Evolutionary conservation across 208 protist genomes (phyloP), one percentile per base, ranked within the genome.

Genomic region (Acanthamoeba triangularis): DNA sequence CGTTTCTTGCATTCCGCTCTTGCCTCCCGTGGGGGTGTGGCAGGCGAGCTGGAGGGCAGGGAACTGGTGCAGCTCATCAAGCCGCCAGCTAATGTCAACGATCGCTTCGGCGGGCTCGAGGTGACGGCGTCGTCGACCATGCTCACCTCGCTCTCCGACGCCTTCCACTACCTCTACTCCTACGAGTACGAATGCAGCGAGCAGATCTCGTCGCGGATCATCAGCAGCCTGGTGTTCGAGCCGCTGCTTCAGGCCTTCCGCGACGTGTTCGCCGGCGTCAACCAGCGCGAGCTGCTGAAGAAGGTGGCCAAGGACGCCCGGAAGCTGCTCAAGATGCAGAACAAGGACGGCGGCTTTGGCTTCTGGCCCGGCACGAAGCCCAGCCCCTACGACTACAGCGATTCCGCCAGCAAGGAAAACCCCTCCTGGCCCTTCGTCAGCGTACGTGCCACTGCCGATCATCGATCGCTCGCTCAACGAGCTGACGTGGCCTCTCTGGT

Each of bases 151-250:
- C 54, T 96, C 8, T 44, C 90, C 33, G 95, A 96, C 41, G 63
- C 95, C 30, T 85, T 96, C 76, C 25, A 85, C 59, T 96, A 96
- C 59, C 74, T 96, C 37, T 23, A 52, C 28, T 35, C 44, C 41
- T 96, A 96, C 56, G 35, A 33, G 54, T 96, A 80, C 78, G 88
- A 87, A 11, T 96, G 90, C 59, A 93, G 63, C 18, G 23, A 96
- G 18, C 59, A 84, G 67, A 78, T 56, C 25, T 59, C 25, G 65
- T 84, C 52, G 67, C 14, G 59, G 0, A 65, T 65, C 59, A 65
- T 65, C 59, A 65, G n/a, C 65, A 30, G 65, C 20, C n/a, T 30
- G 25, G 65, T 13, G 30, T 37, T 56, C 56, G 23, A 49, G 37
- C 63, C 76, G 37, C 74, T 82, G 37, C 18, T 65, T 23, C 14